These are phyloP conservation scores for Linum usitatissimum DNA, from an alignment of 345 rosid species.

Conservation along the genomic window DNA sequence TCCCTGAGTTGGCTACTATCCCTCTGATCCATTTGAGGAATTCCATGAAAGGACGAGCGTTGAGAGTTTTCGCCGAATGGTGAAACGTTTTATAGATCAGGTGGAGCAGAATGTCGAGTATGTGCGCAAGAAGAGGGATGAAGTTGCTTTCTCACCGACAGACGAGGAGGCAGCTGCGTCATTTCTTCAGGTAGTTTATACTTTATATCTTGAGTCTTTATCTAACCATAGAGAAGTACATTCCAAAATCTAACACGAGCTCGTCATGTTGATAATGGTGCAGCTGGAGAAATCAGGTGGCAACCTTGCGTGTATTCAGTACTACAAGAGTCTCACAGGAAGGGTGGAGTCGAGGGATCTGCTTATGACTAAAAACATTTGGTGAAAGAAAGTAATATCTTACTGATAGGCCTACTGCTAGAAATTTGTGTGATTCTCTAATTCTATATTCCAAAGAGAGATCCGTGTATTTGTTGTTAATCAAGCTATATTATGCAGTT, in stretches of 20 bases:
- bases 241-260: not conserved
- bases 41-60: conserved; percentile 41
- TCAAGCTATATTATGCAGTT: not conserved
- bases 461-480: not conserved
- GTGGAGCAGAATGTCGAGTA: conserved; percentile 68
- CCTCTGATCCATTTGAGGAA: conserved; percentile 55
- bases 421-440: too few species aligned
- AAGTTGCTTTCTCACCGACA: conserved; percentile 74
- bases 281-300: conserved; percentile 54
- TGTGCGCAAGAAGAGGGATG: conserved; percentile 75
- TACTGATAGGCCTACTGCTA: too few species aligned
- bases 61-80: conserved; percentile 48
- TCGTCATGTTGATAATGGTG: conserved; percentile 13
- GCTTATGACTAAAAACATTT: not conserved
- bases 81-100: conserved; percentile 75
- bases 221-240: not conserved
- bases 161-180: conserved; percentile 61
- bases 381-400: too few species aligned
- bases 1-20: conserved; percentile 81
- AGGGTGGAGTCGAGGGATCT: not conserved
- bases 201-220: not conserved
- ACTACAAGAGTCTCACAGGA: conserved; percentile 51
- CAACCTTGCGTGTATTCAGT: conserved; percentile 51
- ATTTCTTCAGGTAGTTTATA: conserved; percentile 47
- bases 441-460: too few species aligned